Evolutionary conservation across 1,284 basidiomycete species (phyloP), one percentile per base, ranked within the genome.

Genomic region (Puccinia hordei): DNA sequence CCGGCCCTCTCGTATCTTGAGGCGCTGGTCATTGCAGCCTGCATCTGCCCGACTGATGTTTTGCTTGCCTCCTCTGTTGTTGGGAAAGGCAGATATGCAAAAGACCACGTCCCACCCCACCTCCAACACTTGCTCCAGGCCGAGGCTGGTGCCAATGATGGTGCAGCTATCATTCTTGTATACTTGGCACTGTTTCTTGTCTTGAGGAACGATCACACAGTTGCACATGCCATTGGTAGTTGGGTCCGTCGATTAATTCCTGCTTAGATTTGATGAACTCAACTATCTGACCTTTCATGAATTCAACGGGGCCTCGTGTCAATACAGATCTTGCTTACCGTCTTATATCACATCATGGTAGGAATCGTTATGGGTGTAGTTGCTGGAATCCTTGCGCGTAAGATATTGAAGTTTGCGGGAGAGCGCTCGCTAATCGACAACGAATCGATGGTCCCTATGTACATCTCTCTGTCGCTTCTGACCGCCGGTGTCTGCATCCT

Each of bases 21-120:
- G 2, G 90, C 91, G 68, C 89, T 98, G 82, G 93, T 93, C 72
- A 90, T 98, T 77, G 94, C 93, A 19, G 95, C 96, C 0, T 96
- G 93, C 85, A 90, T 98, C 33, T 98, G 95, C 0, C 97, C 96
- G 0, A 98, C 97, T 13, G 97, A 99, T 86, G 96, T 96, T 27
- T 94, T 95, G 82, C 89, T 95, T 53, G 92, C 93, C 65, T 27
- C 69, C 19, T 87, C 87, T 19, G 82, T 85, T 46, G 85, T 13
- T 85, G 96, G 97, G 84, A 84, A 84, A 81, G 96, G 97, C 73
- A 96, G 94, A 86, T 99, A 96, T 87, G 96, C 96, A 2, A 93
- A 98, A 86, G 97, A 98, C 85, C 96, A 99, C 84, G 96, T 99
- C 19, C 96, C 96, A 0, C 91, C 93, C 0, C 97, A 99, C 85